Evolutionary conservation across 768 basidiomycete species (phyloP), one percentile per base, ranked within the genome.

Genomic region (Trametes punicea): DNA sequence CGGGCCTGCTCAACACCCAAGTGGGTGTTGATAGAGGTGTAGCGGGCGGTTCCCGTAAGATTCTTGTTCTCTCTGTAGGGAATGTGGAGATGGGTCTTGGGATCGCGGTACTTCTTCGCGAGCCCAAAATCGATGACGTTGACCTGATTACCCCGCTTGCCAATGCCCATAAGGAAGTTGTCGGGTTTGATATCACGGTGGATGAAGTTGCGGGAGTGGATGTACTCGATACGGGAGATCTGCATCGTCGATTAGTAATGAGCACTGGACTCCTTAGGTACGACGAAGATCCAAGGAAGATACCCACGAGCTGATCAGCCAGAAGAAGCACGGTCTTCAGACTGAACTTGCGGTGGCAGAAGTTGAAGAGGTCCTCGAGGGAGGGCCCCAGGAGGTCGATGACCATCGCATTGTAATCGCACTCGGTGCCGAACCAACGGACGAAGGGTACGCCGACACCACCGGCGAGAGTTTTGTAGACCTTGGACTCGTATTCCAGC

Each of bases 31-130:
- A 99, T 98, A 21, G 93, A 96, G 1, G 96, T 98, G 81, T 98
- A 99, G 54, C 97, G 93, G 61, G 96, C 96, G 25, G 97, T 99
- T 62, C 96, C 96, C 1, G 96, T 99, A 65, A 99, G 74, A 70
- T 98, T 99, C 90, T 99, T 99, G 84, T 99, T 99, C 86, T 99
- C 96, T 65, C 96, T 83, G 81, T 99, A 99, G 8, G 97, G 97
- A 64, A 99, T 99, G 73, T 99, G 97, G 34, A 99, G 84, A 70
- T 98, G 97, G 57, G 97, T 99, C 86, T 98, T 98, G 27, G 97
- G 95, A 77, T 99, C 97, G 60, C 97, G 85, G 83, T 95, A 99
- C 80, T 99, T 99, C 83, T 98, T 99, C 26, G 97, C 97, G 44
- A 99, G 83, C 78, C 97, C 93, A 53, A 97, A 97, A 69, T 97